Evolutionary conservation across 305 asterid genomes (phyloP), one percentile per base, ranked within the genome.

Genomic region (Stenogyne calaminthoides): DNA sequence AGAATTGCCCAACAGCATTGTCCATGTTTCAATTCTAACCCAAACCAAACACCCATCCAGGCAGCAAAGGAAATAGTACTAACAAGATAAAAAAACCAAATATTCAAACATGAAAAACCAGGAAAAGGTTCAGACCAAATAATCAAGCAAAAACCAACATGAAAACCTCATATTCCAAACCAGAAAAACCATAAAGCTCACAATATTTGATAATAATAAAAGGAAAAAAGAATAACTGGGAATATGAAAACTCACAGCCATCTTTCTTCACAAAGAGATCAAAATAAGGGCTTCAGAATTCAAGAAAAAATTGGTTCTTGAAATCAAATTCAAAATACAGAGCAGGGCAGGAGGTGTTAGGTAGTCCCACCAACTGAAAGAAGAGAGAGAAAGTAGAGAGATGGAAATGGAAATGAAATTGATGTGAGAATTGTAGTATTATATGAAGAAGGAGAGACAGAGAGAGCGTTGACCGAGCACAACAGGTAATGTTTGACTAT

Each of bases 171-270:
- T 14, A 36, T 11, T 61, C 20, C 36, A 32, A 32, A 27, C 0
- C 16, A 69, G 20, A 70, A 39, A 69, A 29, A 47, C 29, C 47
- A 55, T 22, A 56, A 69, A 70, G 1, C 32, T 8, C 25, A 39
- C 20, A 49, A 15, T 16, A 25, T 57, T 64, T 5, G 3, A 1
- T 40, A 37, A 59, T 14, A n/a, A 72, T n/a, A 47, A 70, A 12
- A 27, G 12, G 3, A 25, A 25, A 56, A 56, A 39, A 9, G n/a
- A 27, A 49, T 7, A 57, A 59, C 64, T 34, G 42, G 49, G 58
- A 4, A 46, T 8, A 56, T 18, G 18, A 14, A 47, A 76, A 74
- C 91, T 81, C 79, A 86, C 91, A 58, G 88, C 86, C 91, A 86
- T 86, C 74, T 71, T 44, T 25, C 9, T 70, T 71, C 47, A 61